phyloP scores from a whole-genome alignment of 805 yeast genomes.

The Cyberlindnera misumaiensis region DNA sequence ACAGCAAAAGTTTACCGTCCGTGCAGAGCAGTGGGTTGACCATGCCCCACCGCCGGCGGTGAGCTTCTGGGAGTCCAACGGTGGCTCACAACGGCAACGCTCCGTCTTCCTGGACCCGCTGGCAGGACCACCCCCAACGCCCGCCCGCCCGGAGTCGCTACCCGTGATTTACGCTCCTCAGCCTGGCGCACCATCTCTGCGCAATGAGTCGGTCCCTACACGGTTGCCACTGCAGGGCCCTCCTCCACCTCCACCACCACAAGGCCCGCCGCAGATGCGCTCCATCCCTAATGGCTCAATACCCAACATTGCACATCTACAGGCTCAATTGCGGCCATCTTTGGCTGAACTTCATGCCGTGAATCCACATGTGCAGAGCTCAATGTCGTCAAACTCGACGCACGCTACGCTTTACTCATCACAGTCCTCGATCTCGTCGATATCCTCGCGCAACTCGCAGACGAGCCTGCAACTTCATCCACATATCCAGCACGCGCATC shows the following conservation, averaged over 20 bases:
- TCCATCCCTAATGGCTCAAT: slow-evolving; percentile 3
- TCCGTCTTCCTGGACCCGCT: slow-evolving; percentile 23
- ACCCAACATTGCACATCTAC: slow-evolving; percentile 14
- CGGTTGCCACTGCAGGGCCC: background rate
- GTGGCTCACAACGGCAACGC: slow-evolving; percentile 18
- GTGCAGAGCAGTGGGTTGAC: slow-evolving; percentile 12
- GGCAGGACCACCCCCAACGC: background rate
- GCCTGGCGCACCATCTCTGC: slow-evolving; percentile 1
- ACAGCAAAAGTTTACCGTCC: slow-evolving; percentile 14
- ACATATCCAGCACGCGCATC: background rate
- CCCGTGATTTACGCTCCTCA: background rate
- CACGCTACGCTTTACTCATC: slow-evolving; percentile 18
- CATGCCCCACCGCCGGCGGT: slow-evolving; percentile 12
- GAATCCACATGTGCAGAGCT: slow-evolving; percentile 5
- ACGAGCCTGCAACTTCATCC: background rate
- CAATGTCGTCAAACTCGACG: slow-evolving; percentile 18
- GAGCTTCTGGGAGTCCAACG: slow-evolving; percentile 20
- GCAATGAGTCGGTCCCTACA: slow-evolving; percentile 11
- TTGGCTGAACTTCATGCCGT: slow-evolving; percentile 16
- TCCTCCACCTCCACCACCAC: background rate
- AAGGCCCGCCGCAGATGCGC: no score
- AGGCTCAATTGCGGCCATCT: slow-evolving; percentile 21
- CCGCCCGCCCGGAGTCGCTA: background rate
- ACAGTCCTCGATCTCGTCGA: slow-evolving; percentile 21
- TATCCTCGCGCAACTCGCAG: slow-evolving; percentile 20